These are phyloP conservation scores for Penicillium samsonianum DNA, from an alignment of 495 filamentous ascomycete genomes.

Conservation along the genomic window DNA sequence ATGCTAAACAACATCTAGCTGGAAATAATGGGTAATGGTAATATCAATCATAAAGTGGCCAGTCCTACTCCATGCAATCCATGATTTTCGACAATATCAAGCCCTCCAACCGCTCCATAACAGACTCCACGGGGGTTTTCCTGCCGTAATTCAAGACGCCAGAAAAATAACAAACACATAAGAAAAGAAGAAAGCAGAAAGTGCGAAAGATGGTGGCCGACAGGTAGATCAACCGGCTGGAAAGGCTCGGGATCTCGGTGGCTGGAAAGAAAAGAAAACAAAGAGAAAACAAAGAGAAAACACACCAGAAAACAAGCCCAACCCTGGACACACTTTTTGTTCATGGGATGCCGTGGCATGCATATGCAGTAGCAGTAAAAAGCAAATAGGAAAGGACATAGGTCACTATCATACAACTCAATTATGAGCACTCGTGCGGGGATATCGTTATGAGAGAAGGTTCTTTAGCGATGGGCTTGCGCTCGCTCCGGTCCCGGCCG, in stretches of 20 bases:
- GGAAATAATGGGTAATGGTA: constrained; percentile 22
- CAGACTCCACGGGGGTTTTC: constrained; percentile 20
- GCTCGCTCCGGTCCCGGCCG: constrained; percentile 56
- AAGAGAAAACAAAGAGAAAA: not conserved
- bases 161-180: constrained; percentile 16
- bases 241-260: not conserved
- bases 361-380: constrained; percentile 29
- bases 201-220: constrained; percentile 1
- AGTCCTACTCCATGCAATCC: constrained; percentile 33
- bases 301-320: constrained; percentile 13
- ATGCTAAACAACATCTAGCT: constrained; percentile 27
- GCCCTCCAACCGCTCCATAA: constrained; percentile 13
- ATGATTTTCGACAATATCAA: constrained; percentile 14
- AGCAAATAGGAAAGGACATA: constrained; percentile 24
- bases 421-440: constrained; percentile 6
- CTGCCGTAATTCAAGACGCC: constrained; percentile 28
- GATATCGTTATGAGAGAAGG: constrained; percentile 58
- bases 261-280: constrained; percentile 3
- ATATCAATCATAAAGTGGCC: constrained; percentile 27
- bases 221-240: not conserved
- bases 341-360: constrained; percentile 20
- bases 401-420: constrained; percentile 30
- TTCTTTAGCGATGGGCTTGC: constrained; percentile 77
- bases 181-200: constrained; percentile 8
- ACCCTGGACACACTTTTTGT: constrained; percentile 20